Evolutionary conservation across 2,329 filamentous ascomycete genomes (phyloP).

Genomic region (Stachybotrys elegans): DNA sequence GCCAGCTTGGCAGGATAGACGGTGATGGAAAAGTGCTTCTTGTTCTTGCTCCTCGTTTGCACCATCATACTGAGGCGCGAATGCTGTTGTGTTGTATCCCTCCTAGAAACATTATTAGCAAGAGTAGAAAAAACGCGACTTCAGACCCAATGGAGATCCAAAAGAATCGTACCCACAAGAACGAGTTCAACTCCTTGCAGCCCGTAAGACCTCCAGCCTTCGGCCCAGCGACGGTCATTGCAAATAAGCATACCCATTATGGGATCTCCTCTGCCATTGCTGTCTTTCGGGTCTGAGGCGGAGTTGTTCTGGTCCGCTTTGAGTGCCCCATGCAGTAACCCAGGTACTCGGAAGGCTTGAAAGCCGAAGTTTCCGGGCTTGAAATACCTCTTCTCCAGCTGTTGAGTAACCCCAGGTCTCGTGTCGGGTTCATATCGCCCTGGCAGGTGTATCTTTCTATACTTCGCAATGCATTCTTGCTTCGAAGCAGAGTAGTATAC

Average conservation of each 20-base stretch:
- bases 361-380: constrained; percentile 47
- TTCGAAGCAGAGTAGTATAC: constrained; percentile 43
- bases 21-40: constrained; percentile 45
- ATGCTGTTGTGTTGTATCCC: constrained; percentile 47
- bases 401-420: constrained; percentile 42
- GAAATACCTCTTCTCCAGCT: constrained; percentile 53
- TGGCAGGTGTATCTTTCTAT: constrained; percentile 51
- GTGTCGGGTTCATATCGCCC: constrained; percentile 46
- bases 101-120: constrained; percentile 10
- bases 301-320: constrained; percentile 21
- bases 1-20: constrained; percentile 45
- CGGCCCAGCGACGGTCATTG: constrained; percentile 50
- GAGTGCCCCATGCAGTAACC: constrained; percentile 27
- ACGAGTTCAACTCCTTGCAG: constrained; percentile 32
- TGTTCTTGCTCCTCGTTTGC: constrained; percentile 34
- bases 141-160: no score
- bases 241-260: constrained; percentile 52
- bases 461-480: constrained; percentile 41
- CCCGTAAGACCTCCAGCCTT: constrained; percentile 46
- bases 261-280: constrained; percentile 35
- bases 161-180: constrained; percentile 6
- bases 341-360: constrained; percentile 45
- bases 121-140: no score
- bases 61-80: constrained; percentile 36
- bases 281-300: not conserved